Evolutionary conservation across 1,139 yeast species (phyloP).

Genomic region (Geotrichum klebahnii): DNA sequence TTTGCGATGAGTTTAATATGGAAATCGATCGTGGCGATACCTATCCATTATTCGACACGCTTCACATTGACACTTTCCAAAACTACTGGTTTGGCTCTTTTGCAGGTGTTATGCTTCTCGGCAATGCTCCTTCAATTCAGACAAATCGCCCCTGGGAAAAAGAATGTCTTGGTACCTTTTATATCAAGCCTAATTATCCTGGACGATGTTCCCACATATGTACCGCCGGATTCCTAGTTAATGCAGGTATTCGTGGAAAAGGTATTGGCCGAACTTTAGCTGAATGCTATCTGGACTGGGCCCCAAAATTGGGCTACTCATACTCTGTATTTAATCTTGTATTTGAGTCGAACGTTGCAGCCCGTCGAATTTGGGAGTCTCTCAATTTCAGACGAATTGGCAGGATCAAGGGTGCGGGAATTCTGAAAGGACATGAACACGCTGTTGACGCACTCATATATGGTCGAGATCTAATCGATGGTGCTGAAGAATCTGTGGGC

Average conservation of each 20-base stretch:
- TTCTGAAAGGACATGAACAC: constrained; percentile 72
- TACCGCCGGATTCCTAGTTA: constrained; percentile 81
- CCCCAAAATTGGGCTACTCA: constrained; percentile 80
- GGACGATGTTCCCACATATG: constrained; percentile 91
- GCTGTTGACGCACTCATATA: constrained; percentile 80
- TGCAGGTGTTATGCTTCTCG: constrained; percentile 78
- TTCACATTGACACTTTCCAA: constrained; percentile 68
- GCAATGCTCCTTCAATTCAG: constrained; percentile 37
- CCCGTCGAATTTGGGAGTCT: constrained; percentile 74
- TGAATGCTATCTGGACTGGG: constrained; percentile 85
- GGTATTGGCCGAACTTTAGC: constrained; percentile 85
- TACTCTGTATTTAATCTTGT: constrained; percentile 79
- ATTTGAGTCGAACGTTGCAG: constrained; percentile 82
- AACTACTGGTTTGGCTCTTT: constrained; percentile 84
- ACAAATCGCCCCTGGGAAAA: constrained; percentile 73
- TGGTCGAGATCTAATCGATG: constrained; percentile 51
- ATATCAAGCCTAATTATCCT: constrained; percentile 81
- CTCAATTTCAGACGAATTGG: constrained; percentile 76
- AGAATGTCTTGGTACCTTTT: constrained; percentile 81
- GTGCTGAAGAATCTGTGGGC: constrained; percentile 50
- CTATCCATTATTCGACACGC: constrained; percentile 73
- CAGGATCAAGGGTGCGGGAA: constrained; percentile 76
- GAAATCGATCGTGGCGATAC: constrained; percentile 89
- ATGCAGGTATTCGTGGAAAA: constrained; percentile 88
- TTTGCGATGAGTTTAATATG: constrained; percentile 89